Base-by-base conservation (phyloP, 1,139 yeast genomes). In the Kodamaea sp. region DNA sequence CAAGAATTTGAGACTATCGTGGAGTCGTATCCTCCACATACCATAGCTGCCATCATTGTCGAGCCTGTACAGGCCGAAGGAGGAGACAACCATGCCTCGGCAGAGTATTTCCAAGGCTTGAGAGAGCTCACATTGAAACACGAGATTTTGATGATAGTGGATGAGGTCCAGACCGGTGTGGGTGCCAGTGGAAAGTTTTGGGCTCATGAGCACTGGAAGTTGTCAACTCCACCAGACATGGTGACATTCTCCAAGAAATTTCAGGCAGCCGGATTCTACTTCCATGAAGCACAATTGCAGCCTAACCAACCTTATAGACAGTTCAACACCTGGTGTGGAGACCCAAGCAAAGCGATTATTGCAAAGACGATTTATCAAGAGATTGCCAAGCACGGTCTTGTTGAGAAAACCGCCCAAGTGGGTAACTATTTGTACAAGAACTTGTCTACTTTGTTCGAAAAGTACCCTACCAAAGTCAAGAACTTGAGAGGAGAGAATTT, bases 321-420 rank as follows among this genome's bases (percentile, higher is more conserved):
- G 58, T 83, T 83, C 68, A 83, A 83, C 73, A 83, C 90, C 43
- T 83, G 90, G 90, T 82, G 88, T 63, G 90, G 89, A 51, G 89
- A 83, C 55, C 87, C 89, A 54, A 78, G 83, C 22, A 76, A 76
- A 61, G 79, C 80, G 59, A 63, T 79, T 35, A 61, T 80, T 44
- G 84, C 86, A 28, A 78, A 76, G 49, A 70, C 83, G 39, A 81
- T 83, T 46, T 77, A 75, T 44, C 66, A 78, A 50, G 84, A 82
- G 53, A 69, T 82, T 37, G 53, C 57, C 13, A 70, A 72, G 46
- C 59, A 80, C 39, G 70, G 73, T 41, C 68, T 83, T 47, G 71
- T 78, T 31, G 59, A 61, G 8, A 70, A 69, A 35, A 74, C 81
- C 22, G 68, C 72, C 7, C 61, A 71, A 47, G 81, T 77, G 22